These are phyloP conservation scores for Aspergillus pseudoviridinutans DNA, from an alignment of 2,329 filamentous ascomycete genomes.

Conservation along the genomic window DNA sequence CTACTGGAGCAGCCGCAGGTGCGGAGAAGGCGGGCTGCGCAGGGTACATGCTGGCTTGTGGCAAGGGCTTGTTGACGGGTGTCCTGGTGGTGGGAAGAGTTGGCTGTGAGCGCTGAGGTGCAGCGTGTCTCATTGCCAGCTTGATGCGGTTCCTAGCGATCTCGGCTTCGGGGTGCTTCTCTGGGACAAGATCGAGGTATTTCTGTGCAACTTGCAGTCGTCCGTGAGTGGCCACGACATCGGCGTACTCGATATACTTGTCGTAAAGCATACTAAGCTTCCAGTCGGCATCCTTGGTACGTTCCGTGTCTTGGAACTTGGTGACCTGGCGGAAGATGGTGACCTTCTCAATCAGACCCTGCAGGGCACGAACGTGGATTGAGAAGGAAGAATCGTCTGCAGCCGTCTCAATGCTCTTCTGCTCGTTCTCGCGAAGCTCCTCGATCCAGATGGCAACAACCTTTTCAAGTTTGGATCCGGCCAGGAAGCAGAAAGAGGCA, in stretches of 20 bases:
- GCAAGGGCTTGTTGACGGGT: conserved; percentile 38
- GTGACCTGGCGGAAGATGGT: conserved; percentile 93
- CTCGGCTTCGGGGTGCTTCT: conserved; percentile 79
- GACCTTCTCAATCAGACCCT: conserved; percentile 97
- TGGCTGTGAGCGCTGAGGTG: conserved; percentile 40
- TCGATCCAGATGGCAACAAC: conserved; percentile 91
- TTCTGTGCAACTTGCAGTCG: conserved; percentile 82
- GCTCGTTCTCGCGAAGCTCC: conserved; percentile 81
- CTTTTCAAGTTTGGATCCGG: conserved; percentile 95
- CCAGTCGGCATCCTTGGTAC: conserved; percentile 70
- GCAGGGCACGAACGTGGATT: conserved; percentile 80
- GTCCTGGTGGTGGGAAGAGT: conserved; percentile 38
- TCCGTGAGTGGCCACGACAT: conserved; percentile 87
- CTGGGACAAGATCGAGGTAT: conserved; percentile 83
- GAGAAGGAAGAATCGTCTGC: conserved; percentile 80
- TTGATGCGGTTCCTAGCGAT: conserved; percentile 80
- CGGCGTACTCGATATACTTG: conserved; percentile 95
- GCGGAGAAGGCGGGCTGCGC: conserved; percentile 31
- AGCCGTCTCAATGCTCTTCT: conserved; percentile 65
- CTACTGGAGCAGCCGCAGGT: conserved; percentile 24
- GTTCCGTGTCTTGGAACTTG: conserved; percentile 80
- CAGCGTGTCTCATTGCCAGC: conserved; percentile 69
- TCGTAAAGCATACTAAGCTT: conserved; percentile 84
- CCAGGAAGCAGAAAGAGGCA: conserved; percentile 93
- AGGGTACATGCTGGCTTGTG: conserved; percentile 35